Base-by-base conservation (phyloP, 169 alveolate species). In the Plasmodium yoelii region DNA sequence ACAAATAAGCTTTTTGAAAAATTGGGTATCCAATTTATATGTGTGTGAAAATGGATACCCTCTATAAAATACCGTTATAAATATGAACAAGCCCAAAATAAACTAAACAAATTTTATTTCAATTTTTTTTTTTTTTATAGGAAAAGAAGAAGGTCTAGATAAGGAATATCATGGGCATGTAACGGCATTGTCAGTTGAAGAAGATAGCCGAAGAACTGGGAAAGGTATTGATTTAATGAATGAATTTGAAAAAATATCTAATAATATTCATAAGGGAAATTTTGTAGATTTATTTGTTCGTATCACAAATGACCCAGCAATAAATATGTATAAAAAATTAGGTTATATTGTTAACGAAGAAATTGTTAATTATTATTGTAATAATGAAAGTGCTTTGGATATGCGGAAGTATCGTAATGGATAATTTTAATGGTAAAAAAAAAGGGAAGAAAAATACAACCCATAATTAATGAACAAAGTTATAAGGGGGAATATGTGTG, bases 311-410 rank as follows among this genome's bases (percentile, higher is more conserved):
- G 65, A 68, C 10, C 93, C 88, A 51, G 96, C 96, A 13, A 67
- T 91, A 5, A 61, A 87, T 49, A 74, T 93, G 61, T 93, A 93
- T 88, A 63, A 73, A 60, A 86, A 71, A 64, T 67, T 82, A 57
- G 93, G 93, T 5, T 93, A 93, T 72, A 51, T 73, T 44, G 89
- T 92, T 56, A 92, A 92, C 80, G 67, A 68, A 49, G 92, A 73
- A 56, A 77, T 89, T 15, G 94, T 86, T 3, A 86, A 74, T 47
- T 93, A 93, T 59, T 93, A 93, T 88, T 73, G 87, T 57, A 92
- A 86, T 47, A 73, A 46, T 28, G 92, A 74, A 67, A 94, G 93
- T 92, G 96, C 96, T 12, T 71, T 73, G 1, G 96, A 93, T 47
- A 93, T 93, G 96, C 65, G 96, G n/a, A 93, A 92, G 56, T 51